Percentiles rank a stretch among this genome's conserved stretches.
These are phyloP conservation scores for Chlamydomonas urium DNA, from an alignment of 139 green algal species.

Conservation along the genomic window DNA sequence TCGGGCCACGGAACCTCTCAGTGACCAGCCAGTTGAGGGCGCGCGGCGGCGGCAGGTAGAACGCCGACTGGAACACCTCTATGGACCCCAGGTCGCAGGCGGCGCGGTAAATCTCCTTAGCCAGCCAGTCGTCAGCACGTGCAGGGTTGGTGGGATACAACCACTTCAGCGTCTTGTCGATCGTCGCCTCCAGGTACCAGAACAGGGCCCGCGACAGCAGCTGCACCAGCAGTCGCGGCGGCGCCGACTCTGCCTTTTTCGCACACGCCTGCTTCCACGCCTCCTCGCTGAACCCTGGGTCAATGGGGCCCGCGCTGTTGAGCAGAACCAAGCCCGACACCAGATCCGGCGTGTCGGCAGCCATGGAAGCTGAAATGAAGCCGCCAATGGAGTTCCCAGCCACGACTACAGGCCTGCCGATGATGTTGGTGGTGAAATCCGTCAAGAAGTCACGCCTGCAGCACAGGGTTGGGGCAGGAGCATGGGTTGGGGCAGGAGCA, in stretches of 20 bases:
- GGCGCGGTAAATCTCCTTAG: constrained; percentile 72
- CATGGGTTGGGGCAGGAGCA: too few relatives aligned
- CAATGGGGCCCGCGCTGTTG: constrained; percentile 44
- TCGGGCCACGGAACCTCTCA: constrained; percentile 57
- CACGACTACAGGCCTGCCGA: constrained; percentile 71
- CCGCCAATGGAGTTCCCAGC: constrained; percentile 96
- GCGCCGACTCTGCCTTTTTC: constrained; percentile 24
- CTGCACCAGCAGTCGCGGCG: constrained; percentile 33
- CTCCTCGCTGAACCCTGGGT: constrained; percentile 14
- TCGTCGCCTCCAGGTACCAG: constrained; percentile 56
- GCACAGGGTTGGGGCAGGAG: constrained; percentile 17
- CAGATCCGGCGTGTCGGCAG: constrained; percentile 52
- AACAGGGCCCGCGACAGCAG: constrained; percentile 39
- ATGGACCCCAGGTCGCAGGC: constrained; percentile 51
- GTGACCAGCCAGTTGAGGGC: constrained; percentile 79
- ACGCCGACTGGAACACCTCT: constrained; percentile 70
- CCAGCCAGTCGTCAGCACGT: constrained; percentile 76
- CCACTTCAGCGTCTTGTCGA: constrained; percentile 54
- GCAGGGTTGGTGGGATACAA: constrained; percentile 71
- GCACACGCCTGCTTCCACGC: constrained; percentile 5
- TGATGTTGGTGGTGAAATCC: too few relatives aligned
- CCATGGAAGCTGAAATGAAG: constrained; percentile 69
- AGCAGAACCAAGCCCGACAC: constrained; percentile 62
- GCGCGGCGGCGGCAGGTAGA: constrained; percentile 80
- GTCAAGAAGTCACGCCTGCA: too few relatives aligned